These are phyloP conservation scores for Pisolithus microcarpus DNA, from an alignment of 768 basidiomycete genomes.

Conservation along the genomic window DNA sequence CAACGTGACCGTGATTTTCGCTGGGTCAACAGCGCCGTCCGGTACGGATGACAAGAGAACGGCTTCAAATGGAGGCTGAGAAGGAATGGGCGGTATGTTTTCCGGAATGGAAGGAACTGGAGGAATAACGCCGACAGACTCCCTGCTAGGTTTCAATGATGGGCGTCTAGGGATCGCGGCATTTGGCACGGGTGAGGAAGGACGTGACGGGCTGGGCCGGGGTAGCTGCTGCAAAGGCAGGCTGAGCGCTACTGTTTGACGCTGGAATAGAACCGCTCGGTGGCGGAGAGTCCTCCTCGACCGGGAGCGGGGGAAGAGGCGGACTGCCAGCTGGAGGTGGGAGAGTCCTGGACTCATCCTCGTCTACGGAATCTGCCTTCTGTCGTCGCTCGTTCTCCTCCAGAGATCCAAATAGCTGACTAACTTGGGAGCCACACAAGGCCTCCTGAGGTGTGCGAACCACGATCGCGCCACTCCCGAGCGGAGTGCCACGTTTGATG, in stretches of 20 bases:
- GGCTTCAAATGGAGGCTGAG: slow-evolving; percentile 52
- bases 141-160: slow-evolving; percentile 26
- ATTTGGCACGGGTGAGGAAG: slow-evolving; percentile 18
- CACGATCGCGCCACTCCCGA: slow-evolving; percentile 68
- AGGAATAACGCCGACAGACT: slow-evolving; percentile 30
- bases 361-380: slow-evolving; percentile 9
- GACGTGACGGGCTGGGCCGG: slow-evolving; percentile 32
- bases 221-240: slow-evolving; percentile 19
- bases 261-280: not conserved
- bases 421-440: slow-evolving; percentile 31
- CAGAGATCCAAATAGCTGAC: slow-evolving; percentile 1
- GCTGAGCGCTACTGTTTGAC: slow-evolving; percentile 18
- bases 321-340: slow-evolving; percentile 34
- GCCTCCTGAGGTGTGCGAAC: slow-evolving; percentile 80
- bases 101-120: slow-evolving; percentile 46
- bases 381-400: slow-evolving; percentile 9
- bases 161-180: slow-evolving; percentile 25
- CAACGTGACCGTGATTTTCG: slow-evolving; percentile 59
- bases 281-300: slow-evolving; percentile 2
- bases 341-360: slow-evolving; percentile 14
- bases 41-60: slow-evolving; percentile 59
- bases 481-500: slow-evolving; percentile 36
- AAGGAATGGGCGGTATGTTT: slow-evolving; percentile 38
- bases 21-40: slow-evolving; percentile 41
- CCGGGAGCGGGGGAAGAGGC: slow-evolving; percentile 50